Evolutionary conservation across 805 yeast genomes (phyloP).

Genomic region (Scheffersomyces stipitis): DNA sequence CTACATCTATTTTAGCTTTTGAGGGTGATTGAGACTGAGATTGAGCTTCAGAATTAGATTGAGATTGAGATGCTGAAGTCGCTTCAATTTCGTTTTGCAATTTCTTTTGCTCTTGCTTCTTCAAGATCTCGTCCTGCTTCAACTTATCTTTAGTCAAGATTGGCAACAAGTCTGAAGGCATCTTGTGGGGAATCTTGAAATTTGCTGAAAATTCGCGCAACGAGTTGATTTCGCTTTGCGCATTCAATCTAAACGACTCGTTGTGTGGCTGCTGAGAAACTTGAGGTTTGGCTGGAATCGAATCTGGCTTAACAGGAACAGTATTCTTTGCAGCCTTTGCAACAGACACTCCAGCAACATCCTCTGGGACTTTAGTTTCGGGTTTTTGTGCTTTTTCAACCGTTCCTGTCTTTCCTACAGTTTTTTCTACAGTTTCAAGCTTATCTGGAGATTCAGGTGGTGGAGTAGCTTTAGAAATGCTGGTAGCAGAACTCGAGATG

Average conservation of each 20-base stretch:
- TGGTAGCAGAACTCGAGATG: constrained; percentile 50
- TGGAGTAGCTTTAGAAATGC: constrained; percentile 3
- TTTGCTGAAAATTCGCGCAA: constrained; percentile 77
- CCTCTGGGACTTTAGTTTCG: neutral
- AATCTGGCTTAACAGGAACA: constrained; percentile 21
- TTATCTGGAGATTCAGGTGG: constrained; percentile 1
- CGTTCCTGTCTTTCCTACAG: neutral
- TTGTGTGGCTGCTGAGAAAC: constrained; percentile 15
- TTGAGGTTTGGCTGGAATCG: constrained; percentile 34
- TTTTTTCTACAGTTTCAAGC: constrained; percentile 1
- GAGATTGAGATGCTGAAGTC: constrained; percentile 6
- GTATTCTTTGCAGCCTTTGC: constrained; percentile 2
- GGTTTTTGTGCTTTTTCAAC: neutral
- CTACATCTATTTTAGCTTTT: constrained; percentile 56
- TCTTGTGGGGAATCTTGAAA: constrained; percentile 65
- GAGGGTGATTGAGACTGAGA: constrained; percentile 1
- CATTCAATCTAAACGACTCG: constrained; percentile 45
- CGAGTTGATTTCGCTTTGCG: constrained; percentile 65
- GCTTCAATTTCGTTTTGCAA: constrained; percentile 7
- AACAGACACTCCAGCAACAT: too few relatives aligned
- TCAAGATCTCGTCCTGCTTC: constrained; percentile 62
- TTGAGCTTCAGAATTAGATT: constrained; percentile 1
- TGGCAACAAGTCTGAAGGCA: constrained; percentile 67
- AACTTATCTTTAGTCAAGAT: constrained; percentile 64
- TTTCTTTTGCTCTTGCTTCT: constrained; percentile 29